Evolutionary conservation across 2,329 filamentous ascomycete genomes (phyloP).

Genomic region (Aureobasidium sp.): DNA sequence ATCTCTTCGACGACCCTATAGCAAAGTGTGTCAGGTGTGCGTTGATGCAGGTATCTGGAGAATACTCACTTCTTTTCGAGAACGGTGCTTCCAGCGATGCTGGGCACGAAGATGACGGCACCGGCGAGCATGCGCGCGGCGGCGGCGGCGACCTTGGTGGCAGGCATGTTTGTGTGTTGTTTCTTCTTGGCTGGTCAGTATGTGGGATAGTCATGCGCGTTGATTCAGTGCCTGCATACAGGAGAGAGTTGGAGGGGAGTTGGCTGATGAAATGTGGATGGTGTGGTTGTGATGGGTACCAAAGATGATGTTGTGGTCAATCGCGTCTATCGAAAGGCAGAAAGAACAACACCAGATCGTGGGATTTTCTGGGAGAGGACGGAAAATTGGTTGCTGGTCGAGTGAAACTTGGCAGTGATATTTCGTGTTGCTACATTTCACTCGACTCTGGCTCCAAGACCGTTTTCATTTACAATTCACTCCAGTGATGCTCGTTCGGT

Average conservation of each 20-base stretch:
- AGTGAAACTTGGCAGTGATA: neutral
- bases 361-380: neutral
- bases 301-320: neutral
- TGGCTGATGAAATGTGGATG: neutral
- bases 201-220: too few species aligned
- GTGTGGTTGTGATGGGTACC: neutral
- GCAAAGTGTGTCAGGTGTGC: neutral
- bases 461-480: neutral
- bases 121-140: neutral
- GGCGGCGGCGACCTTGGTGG: neutral
- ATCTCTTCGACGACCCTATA: neutral
- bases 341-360: neutral
- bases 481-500: constrained; percentile 29
- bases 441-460: neutral
- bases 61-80: neutral
- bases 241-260: neutral
- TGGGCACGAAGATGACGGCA: neutral
- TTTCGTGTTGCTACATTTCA: neutral
- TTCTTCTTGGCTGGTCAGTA: neutral
- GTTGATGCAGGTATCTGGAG: neutral
- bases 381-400: neutral
- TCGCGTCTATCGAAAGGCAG: neutral
- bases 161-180: neutral
- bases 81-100: neutral
- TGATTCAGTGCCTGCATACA: neutral